Evolutionary conservation across 768 basidiomycete genomes (phyloP), one percentile per base, ranked within the genome.

Genomic region (Scleroderma bovista): DNA sequence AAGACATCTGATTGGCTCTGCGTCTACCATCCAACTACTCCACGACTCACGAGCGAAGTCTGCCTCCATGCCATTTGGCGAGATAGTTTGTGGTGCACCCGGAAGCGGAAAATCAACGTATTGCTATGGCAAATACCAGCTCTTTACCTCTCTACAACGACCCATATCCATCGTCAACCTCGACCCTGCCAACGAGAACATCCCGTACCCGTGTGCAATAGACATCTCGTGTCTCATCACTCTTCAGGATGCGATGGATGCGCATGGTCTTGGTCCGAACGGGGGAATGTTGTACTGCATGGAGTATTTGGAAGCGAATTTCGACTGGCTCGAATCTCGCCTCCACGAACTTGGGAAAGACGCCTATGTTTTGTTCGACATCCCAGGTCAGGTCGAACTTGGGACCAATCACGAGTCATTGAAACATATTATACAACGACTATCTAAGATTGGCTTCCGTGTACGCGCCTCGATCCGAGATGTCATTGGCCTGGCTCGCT

Each of bases 331-430:
- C 10, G 81, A 89, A 66, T 79, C 77, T 47, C 72, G 78, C 33
- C 64, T 93, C 58, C 73, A 70, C 47, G 82, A 78, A 59, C 72
- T 87, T 19, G 86, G 81, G 16, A 71, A 74, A 23, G 88, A 90
- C 55, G 82, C 83, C 20, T 97, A 95, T 67, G 79, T 97, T 34
- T 73, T 99, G 32, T 96, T 99, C 66, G 96, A 99, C 66, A 78
- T 96, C 5, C 93, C 96, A 0, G 96, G 96, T 1, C 96, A 99
- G 71, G 96, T 98, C 46, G 96, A 99, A 67, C 72, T 99, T 42
- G 93, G 89, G 67, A 99, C 96, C 46, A 96, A 95, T 64, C 95
- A 98, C 65, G 83, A 86, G 8, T 92, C 91, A 59, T 63, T 97
- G 58, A 93, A 88, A 71, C 75, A 74, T 46, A 86, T 98, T 53